Evolutionary conservation across 1,284 basidiomycete genomes (phyloP).

Genomic region (Ganoderma leucocontextum): DNA sequence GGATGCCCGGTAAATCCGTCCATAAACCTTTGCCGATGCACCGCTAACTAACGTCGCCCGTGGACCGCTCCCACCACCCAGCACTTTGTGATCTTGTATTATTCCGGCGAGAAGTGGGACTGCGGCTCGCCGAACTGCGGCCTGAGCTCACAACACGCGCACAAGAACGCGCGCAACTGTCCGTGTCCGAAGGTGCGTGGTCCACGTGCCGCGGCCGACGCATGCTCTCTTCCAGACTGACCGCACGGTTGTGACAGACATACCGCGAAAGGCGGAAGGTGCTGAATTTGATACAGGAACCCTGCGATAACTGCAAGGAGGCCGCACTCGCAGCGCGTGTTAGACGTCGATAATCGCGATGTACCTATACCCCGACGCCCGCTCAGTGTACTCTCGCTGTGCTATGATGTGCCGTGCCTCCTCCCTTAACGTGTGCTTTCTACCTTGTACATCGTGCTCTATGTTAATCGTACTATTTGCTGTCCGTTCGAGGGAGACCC

Average conservation of each 20-base stretch:
- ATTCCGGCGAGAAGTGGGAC: constrained; percentile 54
- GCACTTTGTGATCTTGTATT: constrained; percentile 66
- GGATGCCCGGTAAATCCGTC: constrained; percentile 60
- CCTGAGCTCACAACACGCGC: constrained; percentile 53
- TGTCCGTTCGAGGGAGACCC: not conserved
- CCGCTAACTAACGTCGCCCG: constrained; percentile 5
- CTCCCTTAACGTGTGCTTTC: constrained; percentile 22
- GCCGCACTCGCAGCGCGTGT: constrained; percentile 41
- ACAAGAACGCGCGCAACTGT: constrained; percentile 51
- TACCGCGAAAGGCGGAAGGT: constrained; percentile 52
- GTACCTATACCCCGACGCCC: not conserved
- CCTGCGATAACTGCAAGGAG: constrained; percentile 55
- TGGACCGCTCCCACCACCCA: constrained; percentile 32
- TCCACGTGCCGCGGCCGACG: not conserved
- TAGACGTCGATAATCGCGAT: constrained; percentile 32
- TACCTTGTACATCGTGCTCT: constrained; percentile 9
- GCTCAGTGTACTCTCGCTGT: constrained; percentile 11
- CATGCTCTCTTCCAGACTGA: constrained; percentile 13
- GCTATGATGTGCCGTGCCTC: constrained; percentile 8
- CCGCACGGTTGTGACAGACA: constrained; percentile 39
- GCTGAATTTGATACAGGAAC: constrained; percentile 57
- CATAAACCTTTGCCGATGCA: not conserved
- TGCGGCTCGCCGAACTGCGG: constrained; percentile 52
- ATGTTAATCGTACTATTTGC: constrained; percentile 4
- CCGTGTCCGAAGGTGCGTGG: constrained; percentile 41